These are phyloP conservation scores for Phytophthora ohioensis DNA, from an alignment of 352 stramenopile genomes.

Conservation along the genomic window DNA sequence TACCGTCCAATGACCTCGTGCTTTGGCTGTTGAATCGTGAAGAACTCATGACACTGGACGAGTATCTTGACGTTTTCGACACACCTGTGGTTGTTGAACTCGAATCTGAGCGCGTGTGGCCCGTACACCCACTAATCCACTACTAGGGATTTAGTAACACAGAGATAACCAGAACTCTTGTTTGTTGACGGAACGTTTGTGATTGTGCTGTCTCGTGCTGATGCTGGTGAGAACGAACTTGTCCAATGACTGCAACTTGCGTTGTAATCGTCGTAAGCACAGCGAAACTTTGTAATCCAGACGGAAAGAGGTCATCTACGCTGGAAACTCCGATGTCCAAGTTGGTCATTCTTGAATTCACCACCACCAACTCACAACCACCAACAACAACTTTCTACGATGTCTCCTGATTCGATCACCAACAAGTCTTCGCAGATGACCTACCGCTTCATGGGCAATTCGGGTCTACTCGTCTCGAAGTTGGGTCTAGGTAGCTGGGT, in stretches of 20 bases:
- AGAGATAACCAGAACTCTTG: not conserved
- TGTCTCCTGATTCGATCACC: not conserved
- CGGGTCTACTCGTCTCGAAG: conserved; percentile 44
- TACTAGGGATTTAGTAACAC: conserved; percentile 41
- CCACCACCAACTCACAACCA: conserved; percentile 7
- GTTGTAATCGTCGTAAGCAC: not conserved
- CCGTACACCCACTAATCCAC: conserved; percentile 70
- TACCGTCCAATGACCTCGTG: conserved; percentile 66
- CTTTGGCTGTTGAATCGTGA: conserved; percentile 61
- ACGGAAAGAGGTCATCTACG: not conserved
- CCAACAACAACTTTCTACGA: not conserved
- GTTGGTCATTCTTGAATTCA: conserved; percentile 17
- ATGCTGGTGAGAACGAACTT: not conserved
- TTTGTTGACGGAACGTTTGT: not conserved
- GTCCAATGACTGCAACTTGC: conserved; percentile 1
- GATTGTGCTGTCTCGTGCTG: not conserved
- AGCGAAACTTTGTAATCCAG: not conserved
- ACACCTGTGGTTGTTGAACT: conserved; percentile 57
- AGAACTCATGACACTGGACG: conserved; percentile 72
- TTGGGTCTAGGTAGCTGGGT: conserved; percentile 28
- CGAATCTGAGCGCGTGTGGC: conserved; percentile 81
- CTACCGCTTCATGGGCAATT: conserved; percentile 34
- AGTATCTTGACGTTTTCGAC: conserved; percentile 61
- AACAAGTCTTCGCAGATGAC: conserved; percentile 2
- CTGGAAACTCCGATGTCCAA: not conserved